Base-by-base conservation (phyloP, 2,329 filamentous ascomycete genomes). In the Pseudomassariella vexata region DNA sequence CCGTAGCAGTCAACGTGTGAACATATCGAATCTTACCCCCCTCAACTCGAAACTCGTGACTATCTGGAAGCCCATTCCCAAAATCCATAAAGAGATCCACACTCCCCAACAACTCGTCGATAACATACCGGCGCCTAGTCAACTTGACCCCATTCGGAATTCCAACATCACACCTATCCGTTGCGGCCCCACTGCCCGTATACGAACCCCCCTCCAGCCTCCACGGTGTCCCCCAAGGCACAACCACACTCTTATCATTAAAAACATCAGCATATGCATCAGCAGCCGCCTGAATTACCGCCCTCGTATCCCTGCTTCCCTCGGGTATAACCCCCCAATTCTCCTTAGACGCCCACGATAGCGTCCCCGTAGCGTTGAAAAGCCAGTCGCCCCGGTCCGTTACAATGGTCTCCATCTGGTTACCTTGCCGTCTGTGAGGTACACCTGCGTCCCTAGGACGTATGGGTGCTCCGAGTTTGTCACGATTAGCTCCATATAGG, bases 401-500 rank as follows among this genome's bases (percentile, higher is more conserved):
- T 2, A 55, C 46, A 16, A 53, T 44, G 4, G 52, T 53, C 30
- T 55, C 50, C 10, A 53, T 49, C 10, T 39, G 25, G 52, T 49
- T 30, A 44, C 42, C 19, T 42, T 36, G 17, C 28, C 23, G 12
- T 49, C 41, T 11, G 29, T 32, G 18, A 41, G 39, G 38, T 52
- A 44, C 12, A 50, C 26, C 19, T 52, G 47, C 26, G 53, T 56
- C 18, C 50, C 49, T 21, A 52, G 53, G 8, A 53, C 55, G 27
- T 55, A 58, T n/a, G 55, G 56, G 14, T 56, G 50, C 21, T 24
- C 21, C 3, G 44, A 37, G 12, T 52, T 44, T 12, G 39, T 46
- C 16, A 47, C 45, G 36, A 61, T 55, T 32, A 67, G 51, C 41
- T 65, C 60, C 14, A 65, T 62, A 37, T 60, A 60, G 21, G 62